Conservation (phyloP, 306 rosid species). For the Vicia villosa region DNA sequence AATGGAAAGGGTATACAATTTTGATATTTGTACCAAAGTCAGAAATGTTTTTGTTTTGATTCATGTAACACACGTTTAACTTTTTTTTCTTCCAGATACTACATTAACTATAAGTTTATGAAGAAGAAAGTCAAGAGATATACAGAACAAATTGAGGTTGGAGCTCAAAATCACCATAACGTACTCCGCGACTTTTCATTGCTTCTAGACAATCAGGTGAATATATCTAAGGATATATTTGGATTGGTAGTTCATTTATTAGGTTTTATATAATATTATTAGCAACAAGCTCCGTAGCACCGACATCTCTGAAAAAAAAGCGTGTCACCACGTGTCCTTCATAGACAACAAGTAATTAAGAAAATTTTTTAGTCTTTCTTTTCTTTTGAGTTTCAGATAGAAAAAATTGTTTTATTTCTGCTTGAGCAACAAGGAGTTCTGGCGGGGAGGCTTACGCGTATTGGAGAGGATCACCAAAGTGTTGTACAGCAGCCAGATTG, state of each 20-base stretch:
- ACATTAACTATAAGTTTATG: conserved; percentile 78
- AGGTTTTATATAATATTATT: too few species aligned
- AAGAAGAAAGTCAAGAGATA: conserved; percentile 81
- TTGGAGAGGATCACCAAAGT: conserved; percentile 58
- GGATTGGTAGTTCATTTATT: neutral
- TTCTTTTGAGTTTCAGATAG: conserved; percentile 61
- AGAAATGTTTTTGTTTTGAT: conserved; percentile 3
- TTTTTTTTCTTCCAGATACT: conserved; percentile 55
- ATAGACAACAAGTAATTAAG: too few species aligned
- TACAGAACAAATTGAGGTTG: conserved; percentile 57
- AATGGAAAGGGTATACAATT: conserved; percentile 76
- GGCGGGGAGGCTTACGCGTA: conserved; percentile 71
- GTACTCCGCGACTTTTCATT: conserved; percentile 78
- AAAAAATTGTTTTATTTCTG: conserved; percentile 78
- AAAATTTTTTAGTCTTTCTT: neutral
- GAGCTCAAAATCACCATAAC: conserved; percentile 56
- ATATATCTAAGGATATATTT: neutral
- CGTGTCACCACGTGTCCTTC: too few species aligned
- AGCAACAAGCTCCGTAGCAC: too few species aligned
- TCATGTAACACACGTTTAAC: conserved; percentile 7
- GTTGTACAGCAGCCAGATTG: conserved; percentile 64
- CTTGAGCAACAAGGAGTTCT: conserved; percentile 92
- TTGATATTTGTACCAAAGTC: neutral
- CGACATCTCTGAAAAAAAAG: too few species aligned
- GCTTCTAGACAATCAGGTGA: conserved; percentile 73